Percentiles rank a stretch among this genome's conserved stretches.
phyloP scores from a whole-genome alignment of 2,329 filamentous ascomycete species.

The Pseudogymnoascus sp. region DNA sequence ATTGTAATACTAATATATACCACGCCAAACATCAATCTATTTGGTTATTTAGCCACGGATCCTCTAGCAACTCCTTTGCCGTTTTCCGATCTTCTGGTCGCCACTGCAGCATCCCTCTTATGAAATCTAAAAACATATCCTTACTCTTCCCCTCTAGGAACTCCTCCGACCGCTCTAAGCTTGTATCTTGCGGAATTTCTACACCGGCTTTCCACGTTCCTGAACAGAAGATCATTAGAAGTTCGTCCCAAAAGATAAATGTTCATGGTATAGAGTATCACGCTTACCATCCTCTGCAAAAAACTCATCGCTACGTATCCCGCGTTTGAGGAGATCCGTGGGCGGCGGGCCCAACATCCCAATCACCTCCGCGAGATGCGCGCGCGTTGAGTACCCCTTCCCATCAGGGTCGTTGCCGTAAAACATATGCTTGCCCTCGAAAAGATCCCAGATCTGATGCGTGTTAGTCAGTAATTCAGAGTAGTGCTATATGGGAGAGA shows the following conservation, averaged over 20 bases:
- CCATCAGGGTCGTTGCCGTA: conserved; percentile 14
- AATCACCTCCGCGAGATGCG: conserved; percentile 16
- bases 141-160: conserved; percentile 23
- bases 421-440: conserved; percentile 40
- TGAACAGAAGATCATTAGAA: not conserved
- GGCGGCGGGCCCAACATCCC: conserved; percentile 16
- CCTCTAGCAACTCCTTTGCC: conserved; percentile 31
- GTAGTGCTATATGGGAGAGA: not conserved
- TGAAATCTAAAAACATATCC: conserved; percentile 29
- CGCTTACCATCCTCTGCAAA: conserved; percentile 13
- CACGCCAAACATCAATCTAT: not conserved
- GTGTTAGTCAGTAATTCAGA: not conserved
- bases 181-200: conserved; percentile 6
- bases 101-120: conserved; percentile 33
- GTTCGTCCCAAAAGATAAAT: too few relatives aligned
- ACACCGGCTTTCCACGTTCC: conserved; percentile 5
- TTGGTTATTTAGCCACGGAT: conserved; percentile 29
- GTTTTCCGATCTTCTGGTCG: conserved; percentile 32
- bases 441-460: conserved; percentile 42
- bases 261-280: not conserved
- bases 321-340: conserved; percentile 11
- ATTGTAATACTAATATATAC: not conserved
- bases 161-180: conserved; percentile 9
- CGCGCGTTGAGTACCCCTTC: conserved; percentile 11
- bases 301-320: conserved; percentile 11